Evolutionary conservation across 176 grass and related monocot genomes (phyloP), one percentile per base, ranked within the genome.

Genomic region (Neostapfia colusana): DNA sequence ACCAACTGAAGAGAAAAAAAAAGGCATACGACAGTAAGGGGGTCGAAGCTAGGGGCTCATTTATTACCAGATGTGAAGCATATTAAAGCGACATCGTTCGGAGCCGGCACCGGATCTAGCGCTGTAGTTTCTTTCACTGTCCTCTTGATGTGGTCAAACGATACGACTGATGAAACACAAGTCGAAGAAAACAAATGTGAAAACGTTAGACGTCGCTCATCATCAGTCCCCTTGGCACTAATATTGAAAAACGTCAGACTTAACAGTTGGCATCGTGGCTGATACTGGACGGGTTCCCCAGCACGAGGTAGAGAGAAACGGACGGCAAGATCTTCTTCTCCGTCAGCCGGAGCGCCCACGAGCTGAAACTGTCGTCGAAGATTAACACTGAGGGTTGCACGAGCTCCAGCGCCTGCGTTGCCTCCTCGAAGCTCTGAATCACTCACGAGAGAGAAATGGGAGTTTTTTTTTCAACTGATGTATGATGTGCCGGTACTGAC

Each of bases 51-150:
- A 36, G 48, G 37, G 62, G 8, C 16, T 73, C 0, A 68, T 60
- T 82, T 87, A 93, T 80, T 90, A 98, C 95, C 95, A 84, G 95
- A 99, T 44, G 95, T 99, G 78, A 99, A 99, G 60, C 95, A 99
- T 81, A 99, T 95, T 18, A 99, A 65, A 75, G 83, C 89, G 61
- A 90, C 55, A 56, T 83, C 78, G 6, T 37, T 84, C 15, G 89
- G 78, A 12, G 76, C 89, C 6, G 63, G 69, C 2, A 76, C 20
- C 6, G 91, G 89, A 25, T 94, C 79, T 14, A 16, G 17, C 4
- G 7, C 46, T 24, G 48, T 27, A 25, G 26, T 2, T 65, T 13
- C 24, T 77, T 65, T 44, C 42, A 43, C 62, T 31, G 20, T 84
- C 65, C 69, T 83, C 78, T 70, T 92, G 44, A 86, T 68, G 26